Conservation (phyloP, 257 asterid genomes). For the Orobanche coerulescens region DNA sequence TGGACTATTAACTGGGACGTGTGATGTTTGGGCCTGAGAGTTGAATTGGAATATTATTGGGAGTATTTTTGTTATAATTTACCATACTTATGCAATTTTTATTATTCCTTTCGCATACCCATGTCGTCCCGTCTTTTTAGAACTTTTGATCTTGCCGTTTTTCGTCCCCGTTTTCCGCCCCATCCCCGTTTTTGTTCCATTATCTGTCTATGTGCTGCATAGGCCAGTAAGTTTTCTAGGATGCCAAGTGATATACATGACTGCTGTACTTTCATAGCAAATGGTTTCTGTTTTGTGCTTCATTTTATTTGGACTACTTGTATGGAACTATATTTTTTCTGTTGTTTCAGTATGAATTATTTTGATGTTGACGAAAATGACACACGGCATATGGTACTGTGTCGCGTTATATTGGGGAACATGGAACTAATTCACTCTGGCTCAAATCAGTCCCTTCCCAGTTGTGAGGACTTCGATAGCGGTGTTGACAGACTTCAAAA, state of each 20-base stretch:
- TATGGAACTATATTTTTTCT: neutral
- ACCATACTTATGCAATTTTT: neutral
- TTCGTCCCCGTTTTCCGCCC: too few relatives aligned
- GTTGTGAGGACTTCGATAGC: constrained; percentile 78
- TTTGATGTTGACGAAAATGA: constrained; percentile 13
- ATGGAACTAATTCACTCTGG: constrained; percentile 73
- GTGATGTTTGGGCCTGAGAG: too few relatives aligned
- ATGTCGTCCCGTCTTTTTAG: too few relatives aligned
- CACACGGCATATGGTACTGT: constrained; percentile 18
- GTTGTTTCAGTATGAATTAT: neutral
- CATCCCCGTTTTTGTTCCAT: too few relatives aligned
- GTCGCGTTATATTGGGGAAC: constrained; percentile 46
- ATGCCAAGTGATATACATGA: neutral
- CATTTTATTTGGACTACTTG: neutral
- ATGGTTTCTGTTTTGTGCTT: neutral
- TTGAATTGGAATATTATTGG: too few relatives aligned
- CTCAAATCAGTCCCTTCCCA: constrained; percentile 80
- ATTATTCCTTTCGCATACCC: too few relatives aligned
- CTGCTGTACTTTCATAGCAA: neutral
- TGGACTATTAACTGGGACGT: too few relatives aligned
- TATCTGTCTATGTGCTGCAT: too few relatives aligned
- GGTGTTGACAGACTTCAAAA: constrained; percentile 72
- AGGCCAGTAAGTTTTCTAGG: neutral
- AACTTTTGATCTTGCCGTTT: too few relatives aligned
- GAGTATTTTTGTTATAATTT: too few relatives aligned